phyloP scores from a whole-genome alignment of 352 stramenopile genomes.

The Phytophthora vignae region DNA sequence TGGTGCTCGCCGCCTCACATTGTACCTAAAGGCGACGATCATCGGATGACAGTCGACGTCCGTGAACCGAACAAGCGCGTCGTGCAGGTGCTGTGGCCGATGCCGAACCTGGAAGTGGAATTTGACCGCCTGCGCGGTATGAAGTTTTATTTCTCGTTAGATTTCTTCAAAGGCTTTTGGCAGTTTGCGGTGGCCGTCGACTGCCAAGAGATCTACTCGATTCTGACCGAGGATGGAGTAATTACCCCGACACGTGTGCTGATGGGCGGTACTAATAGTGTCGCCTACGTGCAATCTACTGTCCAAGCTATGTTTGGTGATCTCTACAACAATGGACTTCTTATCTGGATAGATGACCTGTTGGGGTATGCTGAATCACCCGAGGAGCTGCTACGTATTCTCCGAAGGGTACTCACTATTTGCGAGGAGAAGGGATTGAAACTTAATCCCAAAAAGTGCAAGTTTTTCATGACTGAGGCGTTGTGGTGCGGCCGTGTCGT shows the following conservation, averaged over 20 bases:
- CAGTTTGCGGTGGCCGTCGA: conserved; percentile 13
- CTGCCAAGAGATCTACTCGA: conserved; percentile 25
- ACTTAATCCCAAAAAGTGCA: too few species aligned
- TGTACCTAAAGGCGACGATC: neutral
- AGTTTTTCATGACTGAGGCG: too few species aligned
- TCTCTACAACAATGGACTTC: too few species aligned
- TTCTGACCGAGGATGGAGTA: conserved; percentile 19
- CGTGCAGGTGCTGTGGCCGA: neutral
- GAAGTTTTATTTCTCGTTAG: neutral
- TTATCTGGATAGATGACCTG: too few species aligned
- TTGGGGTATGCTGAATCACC: too few species aligned
- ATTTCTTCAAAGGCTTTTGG: conserved; percentile 29
- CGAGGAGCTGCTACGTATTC: too few species aligned
- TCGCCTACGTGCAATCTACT: conserved; percentile 18
- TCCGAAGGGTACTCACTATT: too few species aligned
- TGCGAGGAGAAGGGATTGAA: too few species aligned
- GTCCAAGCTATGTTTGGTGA: conserved; percentile 27
- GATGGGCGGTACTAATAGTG: conserved; percentile 19
- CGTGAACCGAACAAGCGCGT: neutral
- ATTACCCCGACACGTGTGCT: conserved; percentile 21
- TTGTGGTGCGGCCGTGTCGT: too few species aligned
- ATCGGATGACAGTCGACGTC: neutral
- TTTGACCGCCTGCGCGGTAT: neutral
- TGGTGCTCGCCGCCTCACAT: neutral
- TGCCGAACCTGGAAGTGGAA: neutral